Evolutionary conservation across 2,329 filamentous ascomycete genomes (phyloP), one percentile per base, ranked within the genome.

Genomic region (Endothia cerciana): DNA sequence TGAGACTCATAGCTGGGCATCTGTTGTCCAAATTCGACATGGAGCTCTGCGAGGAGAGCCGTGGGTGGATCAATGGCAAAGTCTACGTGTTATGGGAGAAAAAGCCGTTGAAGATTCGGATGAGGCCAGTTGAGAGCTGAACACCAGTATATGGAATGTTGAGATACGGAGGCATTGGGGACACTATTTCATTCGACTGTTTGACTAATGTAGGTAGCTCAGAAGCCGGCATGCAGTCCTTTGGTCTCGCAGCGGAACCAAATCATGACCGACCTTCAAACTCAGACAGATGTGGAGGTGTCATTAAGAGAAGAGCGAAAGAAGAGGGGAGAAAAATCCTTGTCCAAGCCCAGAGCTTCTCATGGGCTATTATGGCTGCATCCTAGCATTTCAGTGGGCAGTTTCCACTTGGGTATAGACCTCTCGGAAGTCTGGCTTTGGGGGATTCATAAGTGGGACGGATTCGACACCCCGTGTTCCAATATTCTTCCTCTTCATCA

Each of bases 21-120:
- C 69, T 85, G 4, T 66, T 85, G 0, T 84, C 76, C 71, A 81
- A 81, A 51, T 85, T 84, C 69, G 82, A 85, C 63, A 64, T 84
- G 66, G 70, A 72, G 47, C 72, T 83, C 36, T 74, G 75, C 1
- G 72, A 78, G 5, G 75, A 78, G 33, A 76, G 74, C 51, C 47
- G 69, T 4, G 65, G 73, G 33, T 83, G 81, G 81, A 70, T 78
- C 11, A 70, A 72, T 8, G 79, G 82, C 66, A 73, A 73, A 61
- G 72, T 75, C 19, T 80, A 73, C 55, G 66, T 75, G 2, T 69
- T 81, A 45, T 82, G 80, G 80, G 68, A 79, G 10, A 81, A 81
- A 68, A 72, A 71, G 0, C 71, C 74, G 38, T 68, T 81, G 58
- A 73, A 75, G 36, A 73, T 78, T 2, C 68, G 74, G 59, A 62